phyloP scores from a whole-genome alignment of 2,329 filamentous ascomycete species.

The Torrubiellomyces zombiae region DNA sequence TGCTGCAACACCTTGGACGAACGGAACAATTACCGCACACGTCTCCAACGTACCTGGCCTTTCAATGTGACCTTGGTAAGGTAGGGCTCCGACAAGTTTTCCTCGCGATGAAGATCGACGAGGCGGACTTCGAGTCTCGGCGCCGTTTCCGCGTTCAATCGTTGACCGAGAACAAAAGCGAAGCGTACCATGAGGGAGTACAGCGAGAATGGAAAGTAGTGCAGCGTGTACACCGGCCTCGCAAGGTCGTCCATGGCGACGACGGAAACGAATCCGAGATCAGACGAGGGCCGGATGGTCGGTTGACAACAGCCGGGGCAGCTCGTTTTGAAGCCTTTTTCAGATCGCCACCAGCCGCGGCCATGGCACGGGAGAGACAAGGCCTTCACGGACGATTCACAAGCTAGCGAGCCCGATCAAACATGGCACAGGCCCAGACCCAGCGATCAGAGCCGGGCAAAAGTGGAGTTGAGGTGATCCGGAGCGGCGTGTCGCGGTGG shows the following conservation, averaged over 20 bases:
- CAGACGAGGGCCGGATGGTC: no score
- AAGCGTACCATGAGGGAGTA: conserved; percentile 16
- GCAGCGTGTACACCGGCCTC: conserved; percentile 10
- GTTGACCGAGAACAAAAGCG: conserved; percentile 10
- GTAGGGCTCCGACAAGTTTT: conserved; percentile 13
- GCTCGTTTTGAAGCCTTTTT: no score
- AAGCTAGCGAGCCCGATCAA: background rate
- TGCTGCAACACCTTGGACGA: background rate
- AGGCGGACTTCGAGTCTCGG: conserved; percentile 10
- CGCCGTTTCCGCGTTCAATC: conserved; percentile 9
- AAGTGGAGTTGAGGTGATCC: conserved; percentile 3
- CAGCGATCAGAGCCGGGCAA: conserved; percentile 1
- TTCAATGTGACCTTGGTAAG: conserved; percentile 11
- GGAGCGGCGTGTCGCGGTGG: conserved; percentile 4
- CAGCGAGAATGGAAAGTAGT: conserved; percentile 14
- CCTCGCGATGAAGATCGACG: conserved; percentile 11
- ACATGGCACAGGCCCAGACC: background rate
- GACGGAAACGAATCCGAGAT: background rate
- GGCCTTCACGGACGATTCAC: no score
- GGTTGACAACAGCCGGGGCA: no score
- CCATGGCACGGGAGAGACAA: no score
- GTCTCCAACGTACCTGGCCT: conserved; percentile 10
- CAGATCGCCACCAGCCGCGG: no score
- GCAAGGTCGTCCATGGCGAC: conserved; percentile 5
- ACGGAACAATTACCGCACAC: background rate